Conservation (phyloP, 768 basidiomycete species). For the Dacryopinax spathularia region DNA sequence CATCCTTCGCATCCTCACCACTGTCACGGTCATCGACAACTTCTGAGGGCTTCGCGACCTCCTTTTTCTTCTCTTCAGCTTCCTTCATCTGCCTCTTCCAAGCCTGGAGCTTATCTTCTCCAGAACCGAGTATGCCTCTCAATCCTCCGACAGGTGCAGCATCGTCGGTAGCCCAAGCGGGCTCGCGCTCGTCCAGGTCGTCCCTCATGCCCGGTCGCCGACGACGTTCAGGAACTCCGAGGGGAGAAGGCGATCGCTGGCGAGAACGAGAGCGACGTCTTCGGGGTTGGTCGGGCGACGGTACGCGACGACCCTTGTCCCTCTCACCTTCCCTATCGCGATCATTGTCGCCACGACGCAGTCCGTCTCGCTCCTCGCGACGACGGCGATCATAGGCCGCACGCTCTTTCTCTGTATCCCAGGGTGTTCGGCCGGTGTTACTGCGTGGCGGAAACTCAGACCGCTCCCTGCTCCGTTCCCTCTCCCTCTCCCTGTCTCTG, state of each 20-base stretch:
- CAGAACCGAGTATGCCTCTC: not conserved
- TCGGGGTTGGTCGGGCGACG: not conserved
- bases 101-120: not conserved
- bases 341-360: not conserved
- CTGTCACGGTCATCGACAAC: not conserved
- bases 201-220: not conserved
- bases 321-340: too few species aligned
- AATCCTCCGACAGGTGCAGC: not conserved
- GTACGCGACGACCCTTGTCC: not conserved
- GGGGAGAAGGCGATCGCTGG: not conserved
- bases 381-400: not conserved
- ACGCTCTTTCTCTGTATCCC: not conserved
- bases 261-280: not conserved
- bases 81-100: conserved; percentile 5
- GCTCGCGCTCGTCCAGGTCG: not conserved
- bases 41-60: not conserved
- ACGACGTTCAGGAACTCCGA: not conserved
- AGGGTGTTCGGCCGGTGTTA: not conserved
- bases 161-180: not conserved
- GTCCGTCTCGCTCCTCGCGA: not conserved
- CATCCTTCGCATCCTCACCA: not conserved
- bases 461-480: not conserved
- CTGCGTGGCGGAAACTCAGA: not conserved
- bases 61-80: not conserved
- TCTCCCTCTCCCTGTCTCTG: not conserved